Base-by-base conservation (phyloP, 1,284 basidiomycete species). In the Xanthoconium separans region DNA sequence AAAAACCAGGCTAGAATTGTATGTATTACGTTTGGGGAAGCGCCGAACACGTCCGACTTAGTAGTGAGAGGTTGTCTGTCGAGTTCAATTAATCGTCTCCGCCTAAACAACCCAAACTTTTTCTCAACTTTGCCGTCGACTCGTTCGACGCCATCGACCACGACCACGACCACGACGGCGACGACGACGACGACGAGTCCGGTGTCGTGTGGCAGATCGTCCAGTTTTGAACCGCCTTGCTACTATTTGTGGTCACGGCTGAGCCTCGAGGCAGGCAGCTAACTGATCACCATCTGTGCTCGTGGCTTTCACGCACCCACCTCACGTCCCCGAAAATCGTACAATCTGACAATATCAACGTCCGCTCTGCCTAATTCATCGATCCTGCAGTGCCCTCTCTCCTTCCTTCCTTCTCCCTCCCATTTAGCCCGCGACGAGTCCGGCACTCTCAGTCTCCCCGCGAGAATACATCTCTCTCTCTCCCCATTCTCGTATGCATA, bases 401-500 rank as follows among this genome's bases (percentile, higher is more conserved):
- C 66, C 47, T 33, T 70, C 52, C 56, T 59, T 58, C 59, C 39
- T 51, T 44, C 51, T 41, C 27, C 47, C 55, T 54, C 52, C 54
- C 36, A 58, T 58, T 56, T 58, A 56, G 52, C 65, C 59, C 55
- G 60, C 61, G 55, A 61, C 64, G 34, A 65, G 53, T 57, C 64
- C 59, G 66, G 44, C 59, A 47, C 55, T 24, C 11, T 4, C 51
- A 53, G 57, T 55, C 51, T 58, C 58, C 55, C 52, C 51, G 65
- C 65, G 60, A 61, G 56, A 65, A 57, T 55, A 57, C 51, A 40
- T 39, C 9, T 51, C 44, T 58, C 50, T 55, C 56, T 29, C 54
- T 27, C 40, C 55, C 56, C 48, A n/a, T 29, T 58, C 54, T 70
- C 72, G 74, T 54, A 77, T 77, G 76, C 73, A 72, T 68, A 73